Evolutionary conservation across 345 rosid species (phyloP), one percentile per base, ranked within the genome.

Genomic region (Firmiana major): DNA sequence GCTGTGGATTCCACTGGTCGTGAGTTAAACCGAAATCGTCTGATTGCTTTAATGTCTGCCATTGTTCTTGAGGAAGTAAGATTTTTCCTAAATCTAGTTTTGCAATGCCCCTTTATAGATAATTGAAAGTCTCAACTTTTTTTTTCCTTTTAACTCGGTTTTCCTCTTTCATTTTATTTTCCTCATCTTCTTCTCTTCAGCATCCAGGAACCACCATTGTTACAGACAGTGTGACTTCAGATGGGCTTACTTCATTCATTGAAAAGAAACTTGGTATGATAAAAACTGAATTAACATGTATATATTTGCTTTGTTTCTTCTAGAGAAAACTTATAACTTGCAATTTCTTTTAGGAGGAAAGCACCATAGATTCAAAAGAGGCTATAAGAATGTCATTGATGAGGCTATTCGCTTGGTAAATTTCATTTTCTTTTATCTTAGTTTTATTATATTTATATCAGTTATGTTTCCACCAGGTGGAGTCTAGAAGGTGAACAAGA

Each of bases 161-260:
- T 24, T 62, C 42, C 15, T 36, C 15, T 59, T 36, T 31, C 34
- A 43, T 15, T 31, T 31, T 58, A 11, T 1, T 53, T 38, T 70
- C 60, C 40, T 74, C 17, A 79, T 36, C 78, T 65, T 77, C 63
- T 64, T 40, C 69, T 45, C 77, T 83, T 58, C 63, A 96, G 99
- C 99, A 92, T 91, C 97, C 95, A n/a, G 94, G 94, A 78, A 89
- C 98, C 71, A 90, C 98, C 65, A 90, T 93, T 74, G 99, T 96
- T 55, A 96, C 99, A 2, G 99, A 96, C 79, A 96, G 99, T 48
- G 99, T 96, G 63, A 93, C 99, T 81, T 95, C 99, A n/a, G 99
- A 95, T 73, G 97, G 98, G 51, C 83, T 96, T 81, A 88, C 97
- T 19, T 78, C 90, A 49, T 93, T 92, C 80, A 93, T 96, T 73